phyloP scores from a whole-genome alignment of 495 filamentous ascomycete species.

The Baudoinia panamericana region DNA sequence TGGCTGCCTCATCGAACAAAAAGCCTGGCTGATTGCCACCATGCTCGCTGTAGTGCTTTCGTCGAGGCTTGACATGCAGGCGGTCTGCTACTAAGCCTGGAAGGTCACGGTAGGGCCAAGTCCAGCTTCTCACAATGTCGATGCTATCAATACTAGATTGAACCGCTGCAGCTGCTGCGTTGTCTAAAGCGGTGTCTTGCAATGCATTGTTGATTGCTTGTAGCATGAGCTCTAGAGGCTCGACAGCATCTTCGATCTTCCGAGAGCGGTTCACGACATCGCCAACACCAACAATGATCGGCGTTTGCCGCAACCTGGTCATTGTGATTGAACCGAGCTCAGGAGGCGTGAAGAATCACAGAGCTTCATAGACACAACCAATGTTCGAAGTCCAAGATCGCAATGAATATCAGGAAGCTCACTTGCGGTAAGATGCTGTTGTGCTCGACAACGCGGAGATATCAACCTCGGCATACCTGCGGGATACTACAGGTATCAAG shows the following conservation, averaged over 20 bases:
- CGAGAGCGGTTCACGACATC: constrained; percentile 40
- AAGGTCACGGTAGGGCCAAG: constrained; percentile 43
- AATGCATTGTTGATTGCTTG: constrained; percentile 36
- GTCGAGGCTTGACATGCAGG: constrained; percentile 30
- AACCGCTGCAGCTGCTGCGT: constrained; percentile 21
- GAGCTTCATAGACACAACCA: not conserved
- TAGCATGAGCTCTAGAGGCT: constrained; percentile 40
- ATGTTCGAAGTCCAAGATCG: not conserved
- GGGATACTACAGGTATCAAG: too few relatives aligned
- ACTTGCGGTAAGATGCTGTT: too few relatives aligned
- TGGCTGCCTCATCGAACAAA: constrained; percentile 43
- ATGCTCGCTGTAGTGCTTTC: constrained; percentile 37
- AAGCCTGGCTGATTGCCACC: constrained; percentile 42
- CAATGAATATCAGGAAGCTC: too few relatives aligned
- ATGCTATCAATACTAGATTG: constrained; percentile 39
- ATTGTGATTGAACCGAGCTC: too few relatives aligned
- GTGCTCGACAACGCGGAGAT: too few relatives aligned
- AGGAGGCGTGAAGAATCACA: too few relatives aligned
- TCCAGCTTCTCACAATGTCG: constrained; percentile 43
- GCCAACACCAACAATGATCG: constrained; percentile 40
- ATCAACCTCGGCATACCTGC: too few relatives aligned
- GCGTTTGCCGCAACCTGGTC: not conserved
- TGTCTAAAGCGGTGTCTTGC: constrained; percentile 29
- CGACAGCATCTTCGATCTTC: constrained; percentile 38
- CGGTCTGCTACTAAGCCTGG: constrained; percentile 33